Evolutionary conservation across 495 filamentous ascomycete species (phyloP), one percentile per base, ranked within the genome.

Genomic region (Penicillium coprophilum): DNA sequence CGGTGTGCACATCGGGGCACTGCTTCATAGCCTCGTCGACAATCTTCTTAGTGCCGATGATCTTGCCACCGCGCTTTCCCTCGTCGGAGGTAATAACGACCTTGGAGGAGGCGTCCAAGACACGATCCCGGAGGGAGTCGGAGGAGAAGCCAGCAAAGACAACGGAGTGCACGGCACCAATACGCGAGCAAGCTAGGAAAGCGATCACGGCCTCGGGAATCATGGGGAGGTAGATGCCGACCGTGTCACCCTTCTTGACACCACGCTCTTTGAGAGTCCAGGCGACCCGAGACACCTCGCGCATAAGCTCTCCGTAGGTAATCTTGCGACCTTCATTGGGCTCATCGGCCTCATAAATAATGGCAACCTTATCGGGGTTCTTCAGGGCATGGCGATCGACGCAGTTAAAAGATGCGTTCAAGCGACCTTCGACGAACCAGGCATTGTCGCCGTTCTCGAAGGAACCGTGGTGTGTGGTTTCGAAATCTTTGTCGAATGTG

Each of bases 271-370:
- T 94, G 59, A 99, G 81, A 17, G 91, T 86, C 72, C 89, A 87
- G 46, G 94, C 85, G 21, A 91, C 81, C 68, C 86, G 88, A 54
- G 86, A 96, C 8, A 99, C 95, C 70, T 99, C 84, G 53, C 92
- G 86, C 41, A 97, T 85, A 47, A 99, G 86, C 83, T 99, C 92
- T 66, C 87, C 85, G 64, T 97, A 99, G 58, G 90, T 94, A 66
- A 97, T 87, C 23, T 77, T 90, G 50, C 94, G 90, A 64, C 95
- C 93, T 63, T 96, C 88, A 44, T 77, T 82, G 27, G 87, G 86
- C 74, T 97, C 94, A 64, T 97, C 95, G 50, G 92, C 94, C 74
- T 99, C 94, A 77, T 97, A 99, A 80, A 97, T 96, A 73, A 99
- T 95, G 63, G 94, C 94, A 38, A 92, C 84, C 77, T 85, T 89